Base-by-base conservation (phyloP, 164 flowering plant genomes). In the Pachysandra terminalis region DNA sequence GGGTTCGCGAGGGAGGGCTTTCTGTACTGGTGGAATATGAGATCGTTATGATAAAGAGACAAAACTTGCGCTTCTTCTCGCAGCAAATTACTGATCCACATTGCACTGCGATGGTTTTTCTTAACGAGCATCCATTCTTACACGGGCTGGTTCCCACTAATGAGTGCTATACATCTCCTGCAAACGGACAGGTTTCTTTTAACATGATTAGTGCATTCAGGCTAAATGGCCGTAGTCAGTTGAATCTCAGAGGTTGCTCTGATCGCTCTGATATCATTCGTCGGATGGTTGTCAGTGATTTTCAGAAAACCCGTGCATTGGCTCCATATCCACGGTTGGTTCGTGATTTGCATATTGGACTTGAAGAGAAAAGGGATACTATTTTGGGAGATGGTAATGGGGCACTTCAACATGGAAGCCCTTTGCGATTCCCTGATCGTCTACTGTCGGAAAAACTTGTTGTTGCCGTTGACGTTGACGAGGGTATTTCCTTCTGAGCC, bases 391-490 rank as follows among this genome's bases (percentile, higher is more conserved):
- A 75, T 72, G 79, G 77, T 17, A 74, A 69, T 17, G 73, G 62
- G 14, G 35, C 64, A 0, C 61, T 55, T 52, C 69, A 79, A 48
- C 71, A 75, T 25, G 86, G 88, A n/a, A 79, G 69, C 27, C 74
- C 73, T n/a, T 66, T 71, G 27, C 73, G 82, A 19, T 75, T 76
- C 62, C 68, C 68, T 15, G 77, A 69, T 21, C 81, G 51, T 13
- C 63, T 66, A 21, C 40, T 59, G 61, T 73, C 73, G 49, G 82
- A 82, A 25, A 89, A 87, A 71, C 40, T 88, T 4, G 82, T 80
- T n/a, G 93, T 91, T 48, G 97, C 96, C 9, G 96, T 91, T 61
- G 97, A 91, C 72, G 85, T 91, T 16, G 97, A 91, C 64, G 97
- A 91, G 80, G 97, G 97, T 87, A 84, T n/a, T n/a, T 56, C 28